Evolutionary conservation across 225 moss, liverwort and hornwort genomes (phyloP).

Genomic region (Antitrichia curtipendula): DNA sequence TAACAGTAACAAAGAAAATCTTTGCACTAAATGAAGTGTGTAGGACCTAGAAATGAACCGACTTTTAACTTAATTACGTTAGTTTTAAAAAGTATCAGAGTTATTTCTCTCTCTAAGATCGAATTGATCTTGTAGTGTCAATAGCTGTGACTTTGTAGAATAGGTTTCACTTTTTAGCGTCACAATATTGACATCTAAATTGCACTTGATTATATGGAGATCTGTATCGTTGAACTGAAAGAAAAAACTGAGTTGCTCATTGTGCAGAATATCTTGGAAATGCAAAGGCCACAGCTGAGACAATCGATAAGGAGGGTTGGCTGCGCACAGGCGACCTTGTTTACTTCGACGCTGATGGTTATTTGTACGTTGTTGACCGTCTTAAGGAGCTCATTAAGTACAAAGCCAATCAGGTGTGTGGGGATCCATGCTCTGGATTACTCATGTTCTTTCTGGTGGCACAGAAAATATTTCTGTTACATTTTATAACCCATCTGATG

Average conservation of each 20-base stretch:
- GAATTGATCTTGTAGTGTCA: neutral
- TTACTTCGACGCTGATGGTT: slow-evolving; percentile 59
- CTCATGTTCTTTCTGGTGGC: neutral
- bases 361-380: slow-evolving; percentile 72
- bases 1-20: neutral
- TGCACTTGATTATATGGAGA: neutral
- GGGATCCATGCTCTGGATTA: neutral
- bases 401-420: slow-evolving; percentile 64
- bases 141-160: neutral
- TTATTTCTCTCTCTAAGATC: neutral
- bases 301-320: slow-evolving; percentile 47
- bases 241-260: neutral
- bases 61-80: neutral
- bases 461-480: neutral
- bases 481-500: neutral
- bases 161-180: no score
- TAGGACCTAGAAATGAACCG: neutral
- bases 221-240: neutral
- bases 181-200: neutral
- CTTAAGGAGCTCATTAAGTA: slow-evolving; percentile 89
- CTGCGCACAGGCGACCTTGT: slow-evolving; percentile 58
- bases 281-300: slow-evolving; percentile 9
- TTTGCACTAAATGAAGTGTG: neutral
- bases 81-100: neutral
- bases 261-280: slow-evolving; percentile 21